Base-by-base conservation (phyloP, 2,329 filamentous ascomycete genomes). In the Pestalotiopsis sp. region DNA sequence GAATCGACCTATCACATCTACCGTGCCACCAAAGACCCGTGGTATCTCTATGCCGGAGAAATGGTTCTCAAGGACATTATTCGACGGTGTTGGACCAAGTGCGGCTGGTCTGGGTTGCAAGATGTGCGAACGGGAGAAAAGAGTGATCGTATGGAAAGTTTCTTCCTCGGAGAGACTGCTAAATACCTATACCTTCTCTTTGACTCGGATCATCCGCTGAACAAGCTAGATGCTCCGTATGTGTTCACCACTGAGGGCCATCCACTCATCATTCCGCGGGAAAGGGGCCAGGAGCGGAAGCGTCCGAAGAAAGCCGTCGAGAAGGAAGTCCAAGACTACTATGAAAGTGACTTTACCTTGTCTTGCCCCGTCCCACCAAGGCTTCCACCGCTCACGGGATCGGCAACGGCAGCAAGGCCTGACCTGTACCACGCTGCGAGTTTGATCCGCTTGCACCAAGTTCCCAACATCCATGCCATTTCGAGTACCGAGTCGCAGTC, bases 1-100 rank as follows among this genome's bases (percentile, higher is more conserved):
- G 96, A 99, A 81, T 98, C 94, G 1, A 97, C 93, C 0, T 99
- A 97, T 81, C 93, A 98, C 77, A 84, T 99, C n/a, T 98, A 97
- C 78, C 91, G 93, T 64, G 95, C 95, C 2, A 98, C 96, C 0
- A 89, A 91, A 74, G 96, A 99, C 78, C 95, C 95, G 0, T 99
- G 95, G 95, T 98, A 98, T 80, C 85, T 98, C 4, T 92, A 98
- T 77, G 93, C 97, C 23, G 96, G 95, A 36, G 96, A 99, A 79
- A 99, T 99, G 96, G 91, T 94, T 0, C 84, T 98, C 67, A 88
- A 90, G 68, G 96, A 99, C 76, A 94, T 99, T 75, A 91, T 92
- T 75, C 87, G 93, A 63, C 89, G 95, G 66, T 99, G 96, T 80
- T 94, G 93, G 89, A 94, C 94, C 0, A 87, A 89, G 70, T 99